Evolutionary conservation across 2,329 filamentous ascomycete genomes (phyloP).

Genomic region (Alternaria sp.): DNA sequence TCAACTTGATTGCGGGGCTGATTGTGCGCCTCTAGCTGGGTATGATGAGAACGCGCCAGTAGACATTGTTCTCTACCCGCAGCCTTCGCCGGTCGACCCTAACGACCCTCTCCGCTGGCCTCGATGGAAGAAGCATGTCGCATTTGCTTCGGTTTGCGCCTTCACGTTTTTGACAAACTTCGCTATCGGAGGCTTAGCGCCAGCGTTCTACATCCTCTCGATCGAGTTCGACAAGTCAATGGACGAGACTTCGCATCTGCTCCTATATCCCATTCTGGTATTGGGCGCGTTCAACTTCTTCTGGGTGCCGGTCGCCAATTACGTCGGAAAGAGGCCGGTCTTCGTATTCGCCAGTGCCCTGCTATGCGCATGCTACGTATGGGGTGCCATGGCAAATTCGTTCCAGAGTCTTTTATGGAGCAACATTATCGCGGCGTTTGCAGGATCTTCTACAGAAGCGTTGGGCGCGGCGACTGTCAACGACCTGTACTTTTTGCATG

Average conservation of each 20-base stretch:
- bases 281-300: conserved; percentile 63
- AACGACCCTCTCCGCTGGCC: conserved; percentile 62
- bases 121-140: conserved; percentile 57
- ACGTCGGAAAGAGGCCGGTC: conserved; percentile 59
- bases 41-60: conserved; percentile 1
- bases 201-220: conserved; percentile 55
- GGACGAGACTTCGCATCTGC: conserved; percentile 55
- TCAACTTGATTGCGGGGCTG: neutral
- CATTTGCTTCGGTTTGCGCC: conserved; percentile 50
- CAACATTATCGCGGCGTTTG: conserved; percentile 58
- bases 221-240: conserved; percentile 58
- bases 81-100: conserved; percentile 56
- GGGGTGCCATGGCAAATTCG: conserved; percentile 55
- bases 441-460: conserved; percentile 57
- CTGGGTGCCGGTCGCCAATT: conserved; percentile 60
- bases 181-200: conserved; percentile 56
- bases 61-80: conserved; percentile 57
- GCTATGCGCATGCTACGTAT: conserved; percentile 58
- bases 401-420: conserved; percentile 58
- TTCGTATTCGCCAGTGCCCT: conserved; percentile 57
- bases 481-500: conserved; percentile 37
- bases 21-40: conserved; percentile 2
- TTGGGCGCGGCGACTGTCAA: conserved; percentile 54
- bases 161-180: conserved; percentile 60
- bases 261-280: conserved; percentile 56